Evolutionary conservation across 352 stramenopile species (phyloP).

Genomic region (Blastocystis sp.): DNA sequence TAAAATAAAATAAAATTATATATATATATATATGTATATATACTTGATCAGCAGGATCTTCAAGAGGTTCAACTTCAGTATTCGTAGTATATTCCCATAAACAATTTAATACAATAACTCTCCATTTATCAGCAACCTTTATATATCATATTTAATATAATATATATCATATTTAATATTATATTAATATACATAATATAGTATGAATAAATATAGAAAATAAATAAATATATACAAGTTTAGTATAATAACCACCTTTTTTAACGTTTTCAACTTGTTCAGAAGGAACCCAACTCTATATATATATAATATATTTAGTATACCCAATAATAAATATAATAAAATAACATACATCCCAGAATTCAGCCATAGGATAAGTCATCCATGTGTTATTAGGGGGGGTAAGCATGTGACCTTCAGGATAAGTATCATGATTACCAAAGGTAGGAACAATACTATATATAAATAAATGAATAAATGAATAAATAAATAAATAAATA

Average conservation of each 20-base stretch:
- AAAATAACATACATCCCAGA: too few species aligned
- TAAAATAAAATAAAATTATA: too few species aligned
- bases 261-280: constrained; percentile 5
- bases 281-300: not conserved
- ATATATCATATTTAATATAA: too few species aligned
- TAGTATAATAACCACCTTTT: constrained; percentile 11
- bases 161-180: too few species aligned
- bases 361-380: not conserved
- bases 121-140: not conserved
- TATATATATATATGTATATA: too few species aligned
- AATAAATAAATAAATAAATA: too few species aligned
- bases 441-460: constrained; percentile 11
- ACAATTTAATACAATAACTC: constrained; percentile 3
- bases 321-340: too few species aligned
- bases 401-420: constrained; percentile 13
- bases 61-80: not conserved
- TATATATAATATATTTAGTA: too few species aligned
- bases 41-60: constrained; percentile 1
- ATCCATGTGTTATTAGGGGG: constrained; percentile 1
- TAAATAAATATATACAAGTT: too few species aligned
- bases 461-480: too few species aligned
- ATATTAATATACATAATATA: too few species aligned
- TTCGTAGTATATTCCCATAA: constrained; percentile 3
- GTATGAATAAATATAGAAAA: too few species aligned
- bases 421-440: constrained; percentile 20